phyloP scores from a whole-genome alignment of 2,329 filamentous ascomycete genomes.

The Aspergillus sp. region DNA sequence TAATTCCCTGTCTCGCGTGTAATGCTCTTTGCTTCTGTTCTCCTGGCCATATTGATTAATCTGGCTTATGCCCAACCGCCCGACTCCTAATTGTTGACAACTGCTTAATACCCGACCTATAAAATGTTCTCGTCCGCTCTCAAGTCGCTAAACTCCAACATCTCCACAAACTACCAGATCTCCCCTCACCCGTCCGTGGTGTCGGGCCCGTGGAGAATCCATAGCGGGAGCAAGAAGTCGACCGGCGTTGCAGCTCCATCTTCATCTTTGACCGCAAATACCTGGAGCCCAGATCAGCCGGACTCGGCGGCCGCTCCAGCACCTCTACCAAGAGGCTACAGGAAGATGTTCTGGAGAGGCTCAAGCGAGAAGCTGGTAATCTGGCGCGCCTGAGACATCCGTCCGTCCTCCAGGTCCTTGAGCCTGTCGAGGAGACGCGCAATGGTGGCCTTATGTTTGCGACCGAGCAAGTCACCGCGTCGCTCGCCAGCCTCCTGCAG shows the following conservation, averaged over 20 bases:
- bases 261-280: constrained; percentile 91
- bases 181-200: constrained; percentile 65
- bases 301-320: constrained; percentile 51
- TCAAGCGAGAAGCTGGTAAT: constrained; percentile 86
- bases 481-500: constrained; percentile 68
- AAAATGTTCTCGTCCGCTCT: constrained; percentile 87
- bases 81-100: no score
- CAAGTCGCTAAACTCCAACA: constrained; percentile 91
- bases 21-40: not conserved
- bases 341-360: constrained; percentile 80
- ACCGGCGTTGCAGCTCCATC: constrained; percentile 76
- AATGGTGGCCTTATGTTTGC: constrained; percentile 91
- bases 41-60: no score
- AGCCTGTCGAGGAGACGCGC: constrained; percentile 90
- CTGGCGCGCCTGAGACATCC: constrained; percentile 84
- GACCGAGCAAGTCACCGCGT: constrained; percentile 82
- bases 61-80: no score
- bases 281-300: constrained; percentile 59
- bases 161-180: constrained; percentile 81
- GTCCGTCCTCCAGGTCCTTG: constrained; percentile 81
- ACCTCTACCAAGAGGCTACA: constrained; percentile 67
- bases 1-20: not conserved
- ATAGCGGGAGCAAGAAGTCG: constrained; percentile 93
- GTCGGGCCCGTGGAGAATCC: constrained; percentile 93
- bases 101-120: no score